These are phyloP conservation scores for Aspergillus carlsbadensis DNA, from an alignment of 495 filamentous ascomycete genomes.

Conservation along the genomic window DNA sequence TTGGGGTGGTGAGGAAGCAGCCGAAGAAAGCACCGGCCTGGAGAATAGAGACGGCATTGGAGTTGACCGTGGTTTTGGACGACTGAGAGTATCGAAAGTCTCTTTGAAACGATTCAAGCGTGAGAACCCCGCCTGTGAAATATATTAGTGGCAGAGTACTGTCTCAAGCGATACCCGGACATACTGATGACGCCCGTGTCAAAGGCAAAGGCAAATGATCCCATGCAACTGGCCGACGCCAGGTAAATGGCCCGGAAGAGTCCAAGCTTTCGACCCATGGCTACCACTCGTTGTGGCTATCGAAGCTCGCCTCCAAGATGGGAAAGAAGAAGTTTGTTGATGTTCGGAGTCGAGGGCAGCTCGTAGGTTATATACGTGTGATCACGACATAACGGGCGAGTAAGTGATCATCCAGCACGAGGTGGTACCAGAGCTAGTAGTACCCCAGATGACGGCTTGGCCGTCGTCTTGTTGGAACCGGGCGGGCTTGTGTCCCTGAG, in stretches of 20 bases:
- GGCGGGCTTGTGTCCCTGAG: not conserved
- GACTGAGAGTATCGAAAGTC: conserved; percentile 36
- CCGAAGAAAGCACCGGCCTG: conserved; percentile 45
- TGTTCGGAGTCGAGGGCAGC: not conserved
- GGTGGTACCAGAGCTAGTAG: not conserved
- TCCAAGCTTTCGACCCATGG: conserved; percentile 34
- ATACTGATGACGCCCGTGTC: conserved; percentile 41
- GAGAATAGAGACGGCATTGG: conserved; percentile 42
- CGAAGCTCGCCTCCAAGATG: not conserved
- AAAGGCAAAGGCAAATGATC: conserved; percentile 41
- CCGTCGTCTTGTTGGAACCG: not conserved
- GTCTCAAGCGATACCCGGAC: conserved; percentile 6
- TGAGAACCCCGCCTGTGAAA: conserved; percentile 34
- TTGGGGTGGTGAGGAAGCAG: conserved; percentile 47
- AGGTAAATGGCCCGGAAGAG: conserved; percentile 34
- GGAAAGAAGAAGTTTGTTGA: not conserved
- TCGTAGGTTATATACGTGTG: not conserved
- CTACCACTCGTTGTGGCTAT: not conserved
- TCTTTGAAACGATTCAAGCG: conserved; percentile 37
- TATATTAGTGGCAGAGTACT: not conserved
- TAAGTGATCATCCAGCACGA: not conserved
- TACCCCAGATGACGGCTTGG: not conserved
- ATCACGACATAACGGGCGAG: not conserved
- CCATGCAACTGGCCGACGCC: conserved; percentile 39
- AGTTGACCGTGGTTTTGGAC: conserved; percentile 37